Conservation (phyloP, 2,329 filamentous ascomycete species). For the Diplodia sapinea region DNA sequence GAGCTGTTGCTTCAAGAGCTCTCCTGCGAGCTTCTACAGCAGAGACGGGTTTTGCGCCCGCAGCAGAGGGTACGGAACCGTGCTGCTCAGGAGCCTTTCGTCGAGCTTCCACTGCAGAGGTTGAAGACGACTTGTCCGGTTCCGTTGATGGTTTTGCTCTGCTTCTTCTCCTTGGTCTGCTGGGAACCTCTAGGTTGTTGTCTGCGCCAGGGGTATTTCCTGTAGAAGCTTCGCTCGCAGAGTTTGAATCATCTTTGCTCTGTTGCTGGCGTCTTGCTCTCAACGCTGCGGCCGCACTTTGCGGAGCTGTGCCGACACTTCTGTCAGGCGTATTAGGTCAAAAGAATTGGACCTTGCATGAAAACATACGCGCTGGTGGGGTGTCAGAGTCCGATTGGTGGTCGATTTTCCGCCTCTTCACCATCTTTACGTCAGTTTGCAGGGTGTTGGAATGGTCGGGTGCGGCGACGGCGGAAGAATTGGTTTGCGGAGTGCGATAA, state of each 20-base stretch:
- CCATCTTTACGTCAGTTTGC: not conserved
- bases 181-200: not conserved
- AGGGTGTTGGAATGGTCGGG: not conserved
- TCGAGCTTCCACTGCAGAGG: not conserved
- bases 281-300: conserved; percentile 29
- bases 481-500: conserved; percentile 20
- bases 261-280: conserved; percentile 21
- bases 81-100: not conserved
- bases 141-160: not conserved
- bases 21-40: conserved; percentile 23
- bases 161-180: conserved; percentile 9
- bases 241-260: not conserved
- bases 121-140: not conserved
- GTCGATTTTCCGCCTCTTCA: conserved; percentile 24
- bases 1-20: conserved; percentile 13
- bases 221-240: not conserved
- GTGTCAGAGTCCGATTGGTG: not conserved
- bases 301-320: conserved; percentile 9
- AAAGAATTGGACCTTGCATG: not conserved
- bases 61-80: not conserved
- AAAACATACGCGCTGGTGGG: conserved; percentile 6
- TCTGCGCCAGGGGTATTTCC: not conserved
- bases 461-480: conserved; percentile 18
- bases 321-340: conserved; percentile 30
- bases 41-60: conserved; percentile 1